Conservation (phyloP, 2,329 filamentous ascomycete genomes). For the Nemania diffusa region DNA sequence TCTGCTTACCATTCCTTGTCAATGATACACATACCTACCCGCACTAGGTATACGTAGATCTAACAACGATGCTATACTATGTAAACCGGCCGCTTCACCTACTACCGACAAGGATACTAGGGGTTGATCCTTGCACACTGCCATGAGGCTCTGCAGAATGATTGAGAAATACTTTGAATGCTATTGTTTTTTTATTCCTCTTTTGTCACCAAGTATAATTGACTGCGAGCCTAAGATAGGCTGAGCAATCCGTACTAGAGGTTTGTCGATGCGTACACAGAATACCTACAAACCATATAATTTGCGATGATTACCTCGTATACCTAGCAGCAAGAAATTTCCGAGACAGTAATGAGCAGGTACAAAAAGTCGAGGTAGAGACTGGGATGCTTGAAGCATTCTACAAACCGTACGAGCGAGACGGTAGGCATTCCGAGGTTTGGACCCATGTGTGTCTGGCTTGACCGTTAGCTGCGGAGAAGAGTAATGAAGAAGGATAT, state of each 20-base stretch:
- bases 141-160: slow-evolving; percentile 14
- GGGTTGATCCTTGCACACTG: background rate
- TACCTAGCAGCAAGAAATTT: background rate
- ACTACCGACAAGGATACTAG: background rate
- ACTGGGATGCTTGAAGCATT: slow-evolving; percentile 1
- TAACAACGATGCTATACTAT: background rate
- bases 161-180: background rate
- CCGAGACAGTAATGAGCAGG: background rate
- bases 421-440: background rate
- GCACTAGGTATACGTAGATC: background rate
- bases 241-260: background rate
- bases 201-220: background rate
- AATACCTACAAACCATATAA: background rate
- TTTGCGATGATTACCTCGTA: background rate
- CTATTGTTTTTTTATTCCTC: background rate
- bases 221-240: background rate
- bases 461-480: background rate
- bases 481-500: slow-evolving; percentile 5
- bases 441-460: background rate
- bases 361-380: background rate
- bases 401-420: background rate
- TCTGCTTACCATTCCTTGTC: background rate
- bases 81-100: background rate
- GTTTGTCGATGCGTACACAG: background rate
- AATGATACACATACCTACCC: background rate